A percentile compares a stretch with the other conserved stretches of the same genome.
These are phyloP conservation scores for Pythium sukuiense DNA, from an alignment of 352 stramenopile species.

Conservation along the genomic window DNA sequence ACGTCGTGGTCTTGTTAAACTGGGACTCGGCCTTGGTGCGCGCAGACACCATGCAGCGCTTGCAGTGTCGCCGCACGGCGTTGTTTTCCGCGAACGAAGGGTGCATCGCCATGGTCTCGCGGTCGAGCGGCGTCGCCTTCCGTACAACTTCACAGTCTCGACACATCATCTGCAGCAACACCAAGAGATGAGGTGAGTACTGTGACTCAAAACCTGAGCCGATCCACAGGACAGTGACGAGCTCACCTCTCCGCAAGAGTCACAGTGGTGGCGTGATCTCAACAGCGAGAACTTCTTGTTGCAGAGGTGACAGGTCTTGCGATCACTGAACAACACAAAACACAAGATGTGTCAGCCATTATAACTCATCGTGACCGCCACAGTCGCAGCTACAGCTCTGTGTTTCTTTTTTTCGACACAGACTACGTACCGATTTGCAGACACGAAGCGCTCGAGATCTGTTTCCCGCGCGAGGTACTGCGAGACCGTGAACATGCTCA, in stretches of 20 bases:
- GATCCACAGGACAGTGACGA: constrained; percentile 3
- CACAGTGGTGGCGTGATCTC: constrained; percentile 55
- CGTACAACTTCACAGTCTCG: constrained; percentile 62
- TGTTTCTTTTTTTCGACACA: background rate
- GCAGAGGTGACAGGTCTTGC: constrained; percentile 70
- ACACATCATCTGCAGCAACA: constrained; percentile 49
- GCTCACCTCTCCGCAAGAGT: constrained; percentile 59
- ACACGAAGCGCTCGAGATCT: constrained; percentile 40
- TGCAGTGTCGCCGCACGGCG: constrained; percentile 56
- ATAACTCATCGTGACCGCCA: background rate
- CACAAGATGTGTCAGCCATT: background rate
- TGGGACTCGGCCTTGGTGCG: constrained; percentile 40
- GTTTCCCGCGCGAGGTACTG: constrained; percentile 62
- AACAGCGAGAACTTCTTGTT: constrained; percentile 75
- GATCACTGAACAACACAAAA: constrained; percentile 32
- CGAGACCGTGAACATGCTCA: constrained; percentile 60
- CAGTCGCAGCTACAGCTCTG: background rate
- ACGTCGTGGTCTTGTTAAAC: constrained; percentile 32
- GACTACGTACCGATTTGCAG: constrained; percentile 31
- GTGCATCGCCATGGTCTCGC: constrained; percentile 35
- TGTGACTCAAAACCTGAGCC: no score
- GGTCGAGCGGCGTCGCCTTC: constrained; percentile 52
- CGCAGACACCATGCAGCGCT: constrained; percentile 49
- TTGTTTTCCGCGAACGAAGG: constrained; percentile 35
- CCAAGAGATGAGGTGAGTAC: no score